Percentiles rank a stretch among this genome's conserved stretches.
These are phyloP conservation scores for Ananas comosus DNA, from an alignment of 176 grass and related monocot species.

Conservation along the genomic window DNA sequence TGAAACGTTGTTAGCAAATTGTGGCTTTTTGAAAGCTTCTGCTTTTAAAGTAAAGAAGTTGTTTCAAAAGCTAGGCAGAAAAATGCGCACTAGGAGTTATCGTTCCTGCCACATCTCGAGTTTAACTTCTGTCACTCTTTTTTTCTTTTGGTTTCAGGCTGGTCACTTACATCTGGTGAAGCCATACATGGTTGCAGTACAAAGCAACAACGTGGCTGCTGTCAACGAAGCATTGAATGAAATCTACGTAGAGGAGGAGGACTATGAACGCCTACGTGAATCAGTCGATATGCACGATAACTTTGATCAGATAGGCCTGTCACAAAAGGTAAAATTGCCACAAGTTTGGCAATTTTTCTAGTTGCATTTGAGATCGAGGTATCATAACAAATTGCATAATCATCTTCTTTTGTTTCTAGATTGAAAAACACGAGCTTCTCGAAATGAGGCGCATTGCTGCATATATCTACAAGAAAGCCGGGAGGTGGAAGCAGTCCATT, in stretches of 20 bases:
- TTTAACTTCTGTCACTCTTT: slow-evolving; percentile 1
- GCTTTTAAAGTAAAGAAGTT: no score
- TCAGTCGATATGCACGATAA: slow-evolving; percentile 96
- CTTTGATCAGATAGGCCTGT: slow-evolving; percentile 98
- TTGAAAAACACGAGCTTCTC: slow-evolving; percentile 96
- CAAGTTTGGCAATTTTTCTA: neutral
- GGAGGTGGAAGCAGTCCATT: slow-evolving; percentile 96
- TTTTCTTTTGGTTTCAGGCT: slow-evolving; percentile 50
- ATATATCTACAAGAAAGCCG: slow-evolving; percentile 99
- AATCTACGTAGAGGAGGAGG: slow-evolving; percentile 95
- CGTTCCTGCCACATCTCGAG: neutral
- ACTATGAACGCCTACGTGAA: slow-evolving; percentile 84
- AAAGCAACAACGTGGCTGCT: slow-evolving; percentile 93
- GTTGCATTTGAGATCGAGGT: no score
- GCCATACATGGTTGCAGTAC: slow-evolving; percentile 95
- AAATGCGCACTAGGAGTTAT: no score
- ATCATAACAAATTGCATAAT: neutral
- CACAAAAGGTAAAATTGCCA: slow-evolving; percentile 58
- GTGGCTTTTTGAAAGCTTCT: no score
- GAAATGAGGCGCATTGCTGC: slow-evolving; percentile 99
- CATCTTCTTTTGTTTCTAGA: slow-evolving; percentile 26
- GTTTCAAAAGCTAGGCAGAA: no score
- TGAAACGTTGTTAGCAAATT: no score
- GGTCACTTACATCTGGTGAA: slow-evolving; percentile 88
- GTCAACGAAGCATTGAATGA: slow-evolving; percentile 96